Evolutionary conservation across 257 asterid genomes (phyloP).

Genomic region (Parsonsia alboflavescens): DNA sequence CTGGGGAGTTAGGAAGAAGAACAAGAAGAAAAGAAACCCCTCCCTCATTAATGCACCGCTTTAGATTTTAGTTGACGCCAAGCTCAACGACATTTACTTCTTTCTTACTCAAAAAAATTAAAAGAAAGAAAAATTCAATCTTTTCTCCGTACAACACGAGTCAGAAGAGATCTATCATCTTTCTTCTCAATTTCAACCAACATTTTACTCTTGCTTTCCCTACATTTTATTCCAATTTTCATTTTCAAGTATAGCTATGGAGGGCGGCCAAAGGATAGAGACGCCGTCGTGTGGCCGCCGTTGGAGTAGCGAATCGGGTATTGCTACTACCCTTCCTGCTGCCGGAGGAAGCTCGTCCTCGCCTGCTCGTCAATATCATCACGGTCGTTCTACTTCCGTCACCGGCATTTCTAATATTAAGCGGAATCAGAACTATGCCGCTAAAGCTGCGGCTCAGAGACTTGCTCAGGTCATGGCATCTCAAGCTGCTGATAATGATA

Average conservation of each 20-base stretch:
- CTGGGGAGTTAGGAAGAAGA: not conserved
- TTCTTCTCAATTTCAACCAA: slow-evolving; percentile 7
- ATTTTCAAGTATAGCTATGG: slow-evolving; percentile 30
- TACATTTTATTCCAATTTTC: not conserved
- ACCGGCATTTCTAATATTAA: slow-evolving; percentile 81
- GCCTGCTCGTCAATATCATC: slow-evolving; percentile 46
- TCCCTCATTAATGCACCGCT: not conserved
- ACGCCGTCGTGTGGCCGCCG: slow-evolving; percentile 42
- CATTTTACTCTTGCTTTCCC: not conserved
- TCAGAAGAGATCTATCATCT: not conserved
- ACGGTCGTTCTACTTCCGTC: slow-evolving; percentile 62
- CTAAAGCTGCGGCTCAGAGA: slow-evolving; percentile 98
- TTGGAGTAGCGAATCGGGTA: slow-evolving; percentile 74
- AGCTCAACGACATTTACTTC: not conserved
- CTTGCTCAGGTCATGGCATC: slow-evolving; percentile 99
- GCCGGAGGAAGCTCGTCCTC: slow-evolving; percentile 21
- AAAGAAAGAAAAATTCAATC: not conserved
- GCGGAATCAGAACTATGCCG: slow-evolving; percentile 94
- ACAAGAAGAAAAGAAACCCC: not conserved
- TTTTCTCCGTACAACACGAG: not conserved
- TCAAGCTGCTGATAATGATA: slow-evolving; percentile 59
- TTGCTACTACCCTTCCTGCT: slow-evolving; percentile 2
- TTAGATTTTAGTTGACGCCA: not conserved
- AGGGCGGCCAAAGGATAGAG: slow-evolving; percentile 29
- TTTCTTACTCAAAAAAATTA: not conserved